Base-by-base conservation (phyloP, 106 monocot genomes). In the Agapanthus africanus region DNA sequence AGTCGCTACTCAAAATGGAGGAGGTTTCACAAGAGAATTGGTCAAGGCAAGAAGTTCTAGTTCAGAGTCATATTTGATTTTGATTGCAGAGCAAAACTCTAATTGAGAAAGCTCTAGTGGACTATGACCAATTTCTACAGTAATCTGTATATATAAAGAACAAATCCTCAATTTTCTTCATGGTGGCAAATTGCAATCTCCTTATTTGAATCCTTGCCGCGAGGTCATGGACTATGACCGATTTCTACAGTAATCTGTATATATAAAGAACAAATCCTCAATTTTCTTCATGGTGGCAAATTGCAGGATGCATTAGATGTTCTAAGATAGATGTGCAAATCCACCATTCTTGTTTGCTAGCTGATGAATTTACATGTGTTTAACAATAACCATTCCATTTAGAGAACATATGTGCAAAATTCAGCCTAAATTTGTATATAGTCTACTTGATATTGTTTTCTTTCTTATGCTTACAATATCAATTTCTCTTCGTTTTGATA, bases 401-500 rank as follows among this genome's bases (percentile, higher is more conserved):
- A 25, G 49, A 36, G 15, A 37, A 46, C 22, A 42, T 16, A 26
- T 28, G 61, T 36, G 35, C 3, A n/a, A 61, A 34, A 2, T 7
- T 27, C 2, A 34, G 4, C 36, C 22, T 27, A 13, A 35, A n/a
- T 61, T 61, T 59, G 9, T 59, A 5, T 46, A 27, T 39, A 22
- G 26, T 68, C 15, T 13, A 66, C 19, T 15, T 62, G 3, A n/a
- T 15, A 7, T 42, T 65, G 19, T 65, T 23, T 21, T 3, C 0
- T 39, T 54, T 11, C 0, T 37, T 41, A 35, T 31, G 15, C 27
- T 66, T 26, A 44, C 40, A 31, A 22, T 3, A 8, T 16, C 11
- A 8, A 34, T 44, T 66, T 71, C 25, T 9, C 23, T 47, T 71
- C 67, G 5, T 37, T 16, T 27, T 73, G n/a, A n/a, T n/a, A n/a